Percentiles rank a stretch among this genome's conserved stretches.
These are phyloP conservation scores for Stropharia rugosoannulata DNA, from an alignment of 768 basidiomycete species.

Conservation along the genomic window DNA sequence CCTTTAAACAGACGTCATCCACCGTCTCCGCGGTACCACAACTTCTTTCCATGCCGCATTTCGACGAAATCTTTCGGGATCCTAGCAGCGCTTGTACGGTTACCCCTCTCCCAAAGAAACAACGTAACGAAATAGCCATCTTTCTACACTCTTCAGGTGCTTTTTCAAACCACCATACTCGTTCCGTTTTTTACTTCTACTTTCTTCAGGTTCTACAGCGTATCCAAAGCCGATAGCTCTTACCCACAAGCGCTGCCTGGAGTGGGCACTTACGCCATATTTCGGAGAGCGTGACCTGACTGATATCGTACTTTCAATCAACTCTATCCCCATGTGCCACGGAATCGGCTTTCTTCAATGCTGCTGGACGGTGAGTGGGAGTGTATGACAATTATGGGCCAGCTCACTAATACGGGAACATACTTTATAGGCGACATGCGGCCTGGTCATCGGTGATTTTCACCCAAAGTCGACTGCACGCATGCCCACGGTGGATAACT, in stretches of 20 bases:
- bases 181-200: too few relatives aligned
- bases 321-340: slow-evolving; percentile 11
- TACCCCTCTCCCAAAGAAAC: neutral
- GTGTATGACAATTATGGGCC: neutral
- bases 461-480: slow-evolving; percentile 6
- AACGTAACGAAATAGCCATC: neutral
- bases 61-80: slow-evolving; percentile 5
- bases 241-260: neutral
- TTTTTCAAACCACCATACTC: too few relatives aligned
- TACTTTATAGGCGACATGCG: slow-evolving; percentile 3
- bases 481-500: slow-evolving; percentile 2
- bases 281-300: slow-evolving; percentile 12
- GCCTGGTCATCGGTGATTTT: slow-evolving; percentile 3
- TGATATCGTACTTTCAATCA: slow-evolving; percentile 4
- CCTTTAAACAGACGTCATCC: neutral
- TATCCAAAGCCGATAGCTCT: slow-evolving; percentile 8
- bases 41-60: slow-evolving; percentile 1
- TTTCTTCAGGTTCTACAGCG: neutral
- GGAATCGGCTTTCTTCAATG: slow-evolving; percentile 6
- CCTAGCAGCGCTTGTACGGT: neutral
- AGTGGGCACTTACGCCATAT: neutral
- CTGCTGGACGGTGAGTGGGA: slow-evolving; percentile 2
- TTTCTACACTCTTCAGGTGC: slow-evolving; percentile 12
- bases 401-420: too few relatives aligned
- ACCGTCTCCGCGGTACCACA: neutral